A percentile compares a stretch with the other conserved stretches of the same genome.
Evolutionary conservation across 495 filamentous ascomycete species (phyloP).

Genomic region (Aspergillus ellipticus): DNA sequence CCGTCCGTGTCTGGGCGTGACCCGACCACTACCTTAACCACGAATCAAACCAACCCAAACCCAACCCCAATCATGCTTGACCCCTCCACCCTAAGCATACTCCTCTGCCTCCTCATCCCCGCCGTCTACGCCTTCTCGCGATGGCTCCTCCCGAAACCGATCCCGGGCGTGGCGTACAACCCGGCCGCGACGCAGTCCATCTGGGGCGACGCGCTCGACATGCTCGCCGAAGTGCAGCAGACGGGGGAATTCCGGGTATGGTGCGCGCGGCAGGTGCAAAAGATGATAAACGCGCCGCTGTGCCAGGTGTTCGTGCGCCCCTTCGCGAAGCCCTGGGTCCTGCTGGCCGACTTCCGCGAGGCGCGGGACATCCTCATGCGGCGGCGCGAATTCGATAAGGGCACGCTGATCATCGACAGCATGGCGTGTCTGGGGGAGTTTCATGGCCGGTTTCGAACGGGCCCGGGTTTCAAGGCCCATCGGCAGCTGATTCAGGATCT

Average conservation of each 20-base stretch:
- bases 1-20: too few species aligned
- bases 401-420: slow-evolving; percentile 15
- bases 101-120: too few species aligned
- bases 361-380: slow-evolving; percentile 37
- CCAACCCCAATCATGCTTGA: too few species aligned
- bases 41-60: too few species aligned
- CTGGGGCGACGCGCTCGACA: slow-evolving; percentile 31
- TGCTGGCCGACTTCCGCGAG: slow-evolving; percentile 39
- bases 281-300: slow-evolving; percentile 32
- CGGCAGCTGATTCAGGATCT: neutral
- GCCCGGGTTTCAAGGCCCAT: neutral
- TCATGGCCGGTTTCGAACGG: neutral
- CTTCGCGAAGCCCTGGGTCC: slow-evolving; percentile 29
- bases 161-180: slow-evolving; percentile 40
- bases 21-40: too few species aligned
- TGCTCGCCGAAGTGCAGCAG: slow-evolving; percentile 9
- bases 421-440: slow-evolving; percentile 5
- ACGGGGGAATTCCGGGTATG: too few species aligned
- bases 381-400: slow-evolving; percentile 17
- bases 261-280: too few species aligned
- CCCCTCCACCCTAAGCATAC: too few species aligned
- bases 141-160: slow-evolving; percentile 10
- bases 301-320: slow-evolving; percentile 37
- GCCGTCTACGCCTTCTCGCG: slow-evolving; percentile 7
- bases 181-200: slow-evolving; percentile 20